Conservation (phyloP, 768 basidiomycete genomes). For the Sistotremastrum niveocremeum region DNA sequence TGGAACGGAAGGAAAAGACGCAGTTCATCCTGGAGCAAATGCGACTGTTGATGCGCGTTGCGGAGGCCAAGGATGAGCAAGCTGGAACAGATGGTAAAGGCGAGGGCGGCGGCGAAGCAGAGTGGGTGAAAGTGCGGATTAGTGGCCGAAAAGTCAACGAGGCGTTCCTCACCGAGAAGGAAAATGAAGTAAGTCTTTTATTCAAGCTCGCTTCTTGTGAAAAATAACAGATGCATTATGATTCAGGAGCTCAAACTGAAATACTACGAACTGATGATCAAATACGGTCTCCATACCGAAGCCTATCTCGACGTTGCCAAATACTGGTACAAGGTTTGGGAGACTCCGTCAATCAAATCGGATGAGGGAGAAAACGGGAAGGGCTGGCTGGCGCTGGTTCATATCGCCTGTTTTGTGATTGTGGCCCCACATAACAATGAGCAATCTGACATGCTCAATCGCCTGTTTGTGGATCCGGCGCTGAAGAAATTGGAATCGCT, state of each 20-base stretch:
- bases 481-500: slow-evolving; percentile 72
- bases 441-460: slow-evolving; percentile 93
- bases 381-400: slow-evolving; percentile 77
- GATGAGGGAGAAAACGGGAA: slow-evolving; percentile 48
- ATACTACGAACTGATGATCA: slow-evolving; percentile 94
- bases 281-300: slow-evolving; percentile 73
- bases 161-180: slow-evolving; percentile 77
- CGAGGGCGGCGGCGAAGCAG: slow-evolving; percentile 64
- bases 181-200: slow-evolving; percentile 57
- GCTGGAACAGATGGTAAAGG: slow-evolving; percentile 45
- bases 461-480: slow-evolving; percentile 66
- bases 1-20: slow-evolving; percentile 96
- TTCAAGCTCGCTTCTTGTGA: neutral
- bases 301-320: slow-evolving; percentile 90
- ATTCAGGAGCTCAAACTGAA: slow-evolving; percentile 88
- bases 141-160: slow-evolving; percentile 92
- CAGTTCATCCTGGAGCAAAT: slow-evolving; percentile 98
- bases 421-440: slow-evolving; percentile 93
- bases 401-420: slow-evolving; percentile 89
- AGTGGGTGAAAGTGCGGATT: slow-evolving; percentile 89
- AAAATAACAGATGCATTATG: neutral
- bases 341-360: slow-evolving; percentile 86
- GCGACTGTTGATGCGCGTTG: slow-evolving; percentile 71
- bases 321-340: slow-evolving; percentile 94
- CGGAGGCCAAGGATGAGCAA: slow-evolving; percentile 61